Conservation (phyloP, 768 basidiomycete species). For the Gloeostereum incarnatum region DNA sequence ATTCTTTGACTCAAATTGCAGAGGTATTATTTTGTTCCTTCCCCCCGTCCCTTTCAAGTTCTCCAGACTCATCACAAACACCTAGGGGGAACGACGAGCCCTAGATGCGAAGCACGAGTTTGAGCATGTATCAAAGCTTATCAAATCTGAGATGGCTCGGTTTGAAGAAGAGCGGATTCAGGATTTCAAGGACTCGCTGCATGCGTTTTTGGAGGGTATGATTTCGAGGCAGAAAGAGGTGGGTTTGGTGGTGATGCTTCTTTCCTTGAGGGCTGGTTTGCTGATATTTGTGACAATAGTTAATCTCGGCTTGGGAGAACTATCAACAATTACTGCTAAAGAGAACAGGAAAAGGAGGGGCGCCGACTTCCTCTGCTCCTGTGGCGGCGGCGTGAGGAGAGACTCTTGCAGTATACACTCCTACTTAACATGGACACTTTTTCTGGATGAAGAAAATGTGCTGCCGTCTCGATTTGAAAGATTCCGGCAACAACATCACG, state of each 20-base stretch:
- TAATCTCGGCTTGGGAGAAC: slow-evolving; percentile 73
- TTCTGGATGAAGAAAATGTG: too few species aligned
- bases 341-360: slow-evolving; percentile 20
- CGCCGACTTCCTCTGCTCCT: neutral
- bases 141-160: slow-evolving; percentile 82
- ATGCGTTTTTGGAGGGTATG: slow-evolving; percentile 82
- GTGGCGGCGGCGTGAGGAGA: too few species aligned
- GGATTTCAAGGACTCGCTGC: slow-evolving; percentile 83
- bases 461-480: too few species aligned
- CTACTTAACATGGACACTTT: too few species aligned
- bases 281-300: slow-evolving; percentile 23
- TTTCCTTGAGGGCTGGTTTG: neutral
- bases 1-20: slow-evolving; percentile 70
- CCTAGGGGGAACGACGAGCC: slow-evolving; percentile 76
- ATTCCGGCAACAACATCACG: too few species aligned
- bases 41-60: neutral
- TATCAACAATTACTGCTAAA: slow-evolving; percentile 70
- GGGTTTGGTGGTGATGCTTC: slow-evolving; percentile 9
- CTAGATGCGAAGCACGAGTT: slow-evolving; percentile 83
- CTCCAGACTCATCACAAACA: slow-evolving; percentile 1
- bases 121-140: slow-evolving; percentile 78
- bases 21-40: slow-evolving; percentile 43
- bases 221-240: slow-evolving; percentile 78
- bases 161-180: slow-evolving; percentile 92
- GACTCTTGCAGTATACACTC: too few species aligned